phyloP scores from a whole-genome alignment of 2,329 filamentous ascomycete species.

The Fulvia fulva region DNA sequence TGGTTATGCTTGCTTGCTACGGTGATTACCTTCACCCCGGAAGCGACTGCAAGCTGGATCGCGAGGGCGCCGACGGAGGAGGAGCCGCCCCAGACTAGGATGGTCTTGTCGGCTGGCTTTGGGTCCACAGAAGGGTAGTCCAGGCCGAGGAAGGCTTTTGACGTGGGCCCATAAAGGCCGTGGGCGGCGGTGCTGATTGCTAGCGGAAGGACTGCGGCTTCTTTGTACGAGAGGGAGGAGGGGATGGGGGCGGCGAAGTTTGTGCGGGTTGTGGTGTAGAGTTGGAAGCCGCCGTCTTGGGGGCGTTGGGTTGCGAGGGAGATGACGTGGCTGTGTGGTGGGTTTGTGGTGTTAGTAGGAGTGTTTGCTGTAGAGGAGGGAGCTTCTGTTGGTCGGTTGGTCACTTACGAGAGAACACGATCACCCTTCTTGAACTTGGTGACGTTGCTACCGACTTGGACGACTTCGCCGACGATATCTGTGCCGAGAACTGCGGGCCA shows the following conservation, averaged over 20 bases:
- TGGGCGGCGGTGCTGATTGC: conserved; percentile 43
- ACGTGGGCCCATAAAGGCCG: conserved; percentile 39
- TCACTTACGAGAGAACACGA: conserved; percentile 33
- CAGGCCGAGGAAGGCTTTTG: conserved; percentile 36
- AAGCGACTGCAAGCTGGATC: conserved; percentile 36
- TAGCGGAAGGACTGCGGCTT: conserved; percentile 43
- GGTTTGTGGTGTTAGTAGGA: neutral
- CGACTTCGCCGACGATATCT: conserved; percentile 38
- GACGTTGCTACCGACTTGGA: conserved; percentile 34
- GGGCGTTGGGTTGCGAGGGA: conserved; percentile 24
- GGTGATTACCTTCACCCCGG: conserved; percentile 34
- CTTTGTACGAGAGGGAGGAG: conserved; percentile 34
- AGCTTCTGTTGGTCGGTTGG: neutral
- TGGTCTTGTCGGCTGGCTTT: conserved; percentile 34
- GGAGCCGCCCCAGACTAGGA: conserved; percentile 38
- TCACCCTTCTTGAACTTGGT: conserved; percentile 35
- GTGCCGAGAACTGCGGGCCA: conserved; percentile 36
- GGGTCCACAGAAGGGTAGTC: conserved; percentile 36
- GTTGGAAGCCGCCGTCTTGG: conserved; percentile 32
- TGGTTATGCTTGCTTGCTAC: conserved; percentile 33
- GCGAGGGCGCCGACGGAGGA: conserved; percentile 34
- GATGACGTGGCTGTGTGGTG: conserved; percentile 22
- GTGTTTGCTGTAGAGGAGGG: neutral
- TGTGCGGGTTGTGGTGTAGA: conserved; percentile 32
- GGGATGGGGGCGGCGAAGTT: conserved; percentile 39